Percentiles rank a stretch among this genome's conserved stretches.
Evolutionary conservation across 2,329 filamentous ascomycete species (phyloP).

Genomic region (Nigrospora oryzae): DNA sequence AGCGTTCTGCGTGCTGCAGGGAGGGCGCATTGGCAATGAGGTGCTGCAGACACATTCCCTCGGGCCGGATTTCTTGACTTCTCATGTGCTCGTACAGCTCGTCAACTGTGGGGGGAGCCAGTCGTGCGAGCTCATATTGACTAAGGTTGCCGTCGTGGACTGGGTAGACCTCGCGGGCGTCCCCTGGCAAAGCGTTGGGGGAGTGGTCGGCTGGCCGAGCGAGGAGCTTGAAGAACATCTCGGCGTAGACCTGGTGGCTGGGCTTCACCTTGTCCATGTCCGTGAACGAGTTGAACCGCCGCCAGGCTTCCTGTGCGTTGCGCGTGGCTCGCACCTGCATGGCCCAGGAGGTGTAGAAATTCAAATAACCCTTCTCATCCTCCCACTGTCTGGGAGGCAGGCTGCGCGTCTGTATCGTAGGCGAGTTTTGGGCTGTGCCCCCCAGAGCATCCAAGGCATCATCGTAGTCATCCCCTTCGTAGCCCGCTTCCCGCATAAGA

Average conservation of each 20-base stretch:
- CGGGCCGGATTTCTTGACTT: slow-evolving; percentile 35
- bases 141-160: slow-evolving; percentile 50
- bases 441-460: slow-evolving; percentile 41
- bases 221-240: slow-evolving; percentile 52
- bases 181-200: slow-evolving; percentile 43
- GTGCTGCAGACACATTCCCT: slow-evolving; percentile 41
- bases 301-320: slow-evolving; percentile 54
- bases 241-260: slow-evolving; percentile 44
- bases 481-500: slow-evolving; percentile 49
- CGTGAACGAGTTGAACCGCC: slow-evolving; percentile 13
- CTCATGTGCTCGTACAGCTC: slow-evolving; percentile 54
- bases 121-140: slow-evolving; percentile 56
- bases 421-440: slow-evolving; percentile 40
- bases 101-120: slow-evolving; percentile 48
- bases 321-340: slow-evolving; percentile 49
- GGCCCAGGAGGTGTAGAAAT: slow-evolving; percentile 38
- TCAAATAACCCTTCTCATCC: slow-evolving; percentile 18
- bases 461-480: slow-evolving; percentile 36
- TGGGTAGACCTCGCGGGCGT: slow-evolving; percentile 45
- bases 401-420: slow-evolving; percentile 47
- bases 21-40: slow-evolving; percentile 45
- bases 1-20: slow-evolving; percentile 36
- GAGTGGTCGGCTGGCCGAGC: slow-evolving; percentile 19
- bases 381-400: slow-evolving; percentile 23
- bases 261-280: slow-evolving; percentile 12